Conservation (phyloP, 148 eudicot species). For the Silene latifolia region DNA sequence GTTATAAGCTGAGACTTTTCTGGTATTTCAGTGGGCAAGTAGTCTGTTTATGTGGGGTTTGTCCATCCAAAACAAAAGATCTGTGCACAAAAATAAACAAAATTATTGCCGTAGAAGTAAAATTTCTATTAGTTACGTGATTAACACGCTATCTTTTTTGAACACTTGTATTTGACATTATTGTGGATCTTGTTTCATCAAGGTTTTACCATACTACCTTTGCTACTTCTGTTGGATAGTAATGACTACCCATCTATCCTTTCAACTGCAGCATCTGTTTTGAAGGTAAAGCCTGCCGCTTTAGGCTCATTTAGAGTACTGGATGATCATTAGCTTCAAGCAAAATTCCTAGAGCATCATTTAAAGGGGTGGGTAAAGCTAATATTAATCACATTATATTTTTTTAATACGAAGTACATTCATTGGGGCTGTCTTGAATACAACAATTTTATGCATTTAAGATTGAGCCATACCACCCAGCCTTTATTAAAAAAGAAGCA, state of each 20-base stretch:
- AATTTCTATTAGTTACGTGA: not conserved
- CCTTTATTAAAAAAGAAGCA: not conserved
- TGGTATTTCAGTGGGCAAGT: not conserved
- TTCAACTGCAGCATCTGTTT: slow-evolving; percentile 71
- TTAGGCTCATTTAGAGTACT: slow-evolving; percentile 92
- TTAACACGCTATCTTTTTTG: not conserved
- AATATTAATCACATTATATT: slow-evolving; percentile 6
- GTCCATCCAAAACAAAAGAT: slow-evolving; percentile 3
- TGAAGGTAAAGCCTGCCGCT: slow-evolving; percentile 92
- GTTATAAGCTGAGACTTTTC: not conserved
- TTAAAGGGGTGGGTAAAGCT: slow-evolving; percentile 74
- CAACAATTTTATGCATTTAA: not conserved
- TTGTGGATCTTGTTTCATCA: slow-evolving; percentile 4
- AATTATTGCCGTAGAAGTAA: not conserved
- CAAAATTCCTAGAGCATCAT: slow-evolving; percentile 93
- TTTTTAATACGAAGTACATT: not conserved
- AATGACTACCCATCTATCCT: not conserved
- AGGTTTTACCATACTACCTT: not conserved
- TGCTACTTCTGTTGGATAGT: slow-evolving; percentile 7
- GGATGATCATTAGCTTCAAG: slow-evolving; percentile 96
- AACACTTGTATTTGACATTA: not conserved
- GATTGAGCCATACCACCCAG: not conserved
- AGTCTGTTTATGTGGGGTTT: not conserved
- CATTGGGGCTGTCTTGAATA: not conserved
- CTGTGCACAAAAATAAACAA: not conserved